phyloP scores from a whole-genome alignment of 768 basidiomycete species.

The Termitomyces sp. region DNA sequence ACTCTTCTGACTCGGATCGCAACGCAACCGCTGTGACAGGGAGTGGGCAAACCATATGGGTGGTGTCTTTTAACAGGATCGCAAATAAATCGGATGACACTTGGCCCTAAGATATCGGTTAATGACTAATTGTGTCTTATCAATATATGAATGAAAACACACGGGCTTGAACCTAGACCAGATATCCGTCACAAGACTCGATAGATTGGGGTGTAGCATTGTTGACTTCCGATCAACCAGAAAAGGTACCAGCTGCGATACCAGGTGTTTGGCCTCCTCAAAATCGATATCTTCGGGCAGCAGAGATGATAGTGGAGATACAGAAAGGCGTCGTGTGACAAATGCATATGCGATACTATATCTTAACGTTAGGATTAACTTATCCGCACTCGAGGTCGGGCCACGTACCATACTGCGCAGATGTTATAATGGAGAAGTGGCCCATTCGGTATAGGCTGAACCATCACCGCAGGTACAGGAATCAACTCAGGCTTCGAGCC shows the following conservation, averaged over 20 bases:
- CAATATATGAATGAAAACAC: neutral
- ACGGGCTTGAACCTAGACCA: constrained; percentile 66
- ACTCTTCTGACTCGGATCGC: constrained; percentile 13
- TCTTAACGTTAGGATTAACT: constrained; percentile 3
- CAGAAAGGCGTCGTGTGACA: constrained; percentile 56
- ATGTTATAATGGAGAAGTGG: constrained; percentile 66
- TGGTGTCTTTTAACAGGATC: constrained; percentile 55
- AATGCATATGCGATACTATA: constrained; percentile 68
- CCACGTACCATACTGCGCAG: constrained; percentile 60
- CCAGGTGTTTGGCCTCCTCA: constrained; percentile 41
- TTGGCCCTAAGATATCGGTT: constrained; percentile 25
- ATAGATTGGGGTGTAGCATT: constrained; percentile 46
- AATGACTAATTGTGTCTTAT: neutral
- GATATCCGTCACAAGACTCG: constrained; percentile 53
- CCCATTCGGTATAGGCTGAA: constrained; percentile 33
- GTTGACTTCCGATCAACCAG: constrained; percentile 57
- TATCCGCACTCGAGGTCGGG: neutral
- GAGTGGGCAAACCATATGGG: constrained; percentile 49
- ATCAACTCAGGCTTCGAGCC: constrained; percentile 43
- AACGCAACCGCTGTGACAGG: constrained; percentile 27
- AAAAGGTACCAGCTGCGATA: constrained; percentile 62
- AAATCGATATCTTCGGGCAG: constrained; percentile 38
- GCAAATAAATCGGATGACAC: constrained; percentile 42
- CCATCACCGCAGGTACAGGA: constrained; percentile 40
- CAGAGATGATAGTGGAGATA: constrained; percentile 52